Evolutionary conservation across 257 asterid species (phyloP).

Genomic region (Nicotiana attenuata): DNA sequence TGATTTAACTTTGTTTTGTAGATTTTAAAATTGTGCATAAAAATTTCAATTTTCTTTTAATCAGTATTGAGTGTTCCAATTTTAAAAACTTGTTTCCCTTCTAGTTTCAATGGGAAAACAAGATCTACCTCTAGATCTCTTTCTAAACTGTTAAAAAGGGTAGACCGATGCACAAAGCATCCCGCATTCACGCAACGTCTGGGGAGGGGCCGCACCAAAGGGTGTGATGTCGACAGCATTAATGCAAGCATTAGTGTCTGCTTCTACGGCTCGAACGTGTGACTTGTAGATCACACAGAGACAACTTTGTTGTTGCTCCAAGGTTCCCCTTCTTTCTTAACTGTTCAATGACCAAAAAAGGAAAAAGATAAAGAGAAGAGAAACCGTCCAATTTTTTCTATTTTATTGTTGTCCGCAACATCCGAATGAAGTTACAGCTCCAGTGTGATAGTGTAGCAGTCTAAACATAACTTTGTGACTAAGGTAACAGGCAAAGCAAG

Average conservation of each 20-base stretch:
- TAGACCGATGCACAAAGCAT: too few species aligned
- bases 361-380: neutral
- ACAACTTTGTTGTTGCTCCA: too few species aligned
- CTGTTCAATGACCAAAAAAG: neutral
- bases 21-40: neutral
- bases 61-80: neutral
- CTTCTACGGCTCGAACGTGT: too few species aligned
- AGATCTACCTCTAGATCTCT: neutral
- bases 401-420: neutral
- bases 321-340: neutral
- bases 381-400: neutral
- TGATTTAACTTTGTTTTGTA: neutral
- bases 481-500: neutral
- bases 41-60: neutral
- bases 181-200: too few species aligned
- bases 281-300: too few species aligned
- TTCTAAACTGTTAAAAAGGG: neutral
- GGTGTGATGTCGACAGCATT: too few species aligned
- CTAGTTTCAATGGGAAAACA: neutral
- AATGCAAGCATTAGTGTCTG: too few species aligned
- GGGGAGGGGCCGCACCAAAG: too few species aligned
- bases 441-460: neutral
- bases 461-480: neutral
- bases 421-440: neutral
- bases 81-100: neutral